Evolutionary conservation across 345 rosid species (phyloP).

Genomic region (Balakata baccata): DNA sequence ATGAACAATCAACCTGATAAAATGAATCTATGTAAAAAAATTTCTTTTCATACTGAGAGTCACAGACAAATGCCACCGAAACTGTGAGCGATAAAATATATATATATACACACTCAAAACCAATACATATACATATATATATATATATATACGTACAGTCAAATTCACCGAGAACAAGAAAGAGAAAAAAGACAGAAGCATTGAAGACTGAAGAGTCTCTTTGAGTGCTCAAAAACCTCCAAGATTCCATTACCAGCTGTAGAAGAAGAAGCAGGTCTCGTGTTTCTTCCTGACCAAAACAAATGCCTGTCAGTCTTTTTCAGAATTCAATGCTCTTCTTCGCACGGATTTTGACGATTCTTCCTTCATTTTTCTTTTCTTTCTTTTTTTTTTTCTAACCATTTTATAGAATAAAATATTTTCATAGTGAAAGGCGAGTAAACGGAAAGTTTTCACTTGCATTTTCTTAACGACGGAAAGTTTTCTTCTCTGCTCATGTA

Average conservation of each 20-base stretch:
- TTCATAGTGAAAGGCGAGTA: conserved; percentile 27
- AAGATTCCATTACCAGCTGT: conserved; percentile 18
- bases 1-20: too few species aligned
- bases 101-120: too few species aligned
- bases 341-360: conserved; percentile 29
- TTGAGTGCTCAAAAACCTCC: conserved; percentile 11
- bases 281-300: conserved; percentile 30
- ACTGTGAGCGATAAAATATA: conserved; percentile 31
- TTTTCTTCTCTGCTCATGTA: background rate
- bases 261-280: conserved; percentile 21
- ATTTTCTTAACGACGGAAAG: background rate
- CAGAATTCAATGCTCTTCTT: conserved; percentile 38
- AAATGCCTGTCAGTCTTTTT: conserved; percentile 34
- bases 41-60: background rate
- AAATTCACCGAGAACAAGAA: background rate
- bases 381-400: background rate
- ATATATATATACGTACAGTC: conserved; percentile 28
- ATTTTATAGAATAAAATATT: too few species aligned
- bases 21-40: too few species aligned
- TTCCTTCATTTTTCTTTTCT: background rate
- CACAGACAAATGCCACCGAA: conserved; percentile 32
- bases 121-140: too few species aligned
- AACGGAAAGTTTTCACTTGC: background rate
- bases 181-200: background rate
- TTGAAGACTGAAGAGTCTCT: background rate